phyloP scores from a whole-genome alignment of 192 early-diverging fungal genomes.

The Funneliformis geosporum region DNA sequence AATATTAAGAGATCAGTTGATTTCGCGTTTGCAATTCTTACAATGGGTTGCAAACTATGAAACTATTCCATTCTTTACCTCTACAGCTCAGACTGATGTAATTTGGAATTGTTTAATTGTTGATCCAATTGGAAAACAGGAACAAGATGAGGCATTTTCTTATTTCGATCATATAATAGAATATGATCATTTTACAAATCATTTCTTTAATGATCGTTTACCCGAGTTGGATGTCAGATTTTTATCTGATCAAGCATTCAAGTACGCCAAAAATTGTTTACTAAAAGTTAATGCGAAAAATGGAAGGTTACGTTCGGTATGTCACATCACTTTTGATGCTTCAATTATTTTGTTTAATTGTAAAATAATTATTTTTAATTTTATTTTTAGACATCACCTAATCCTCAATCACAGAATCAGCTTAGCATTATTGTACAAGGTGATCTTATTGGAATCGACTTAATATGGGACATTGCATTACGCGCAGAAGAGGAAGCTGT shows the following conservation, averaged over 20 bases:
- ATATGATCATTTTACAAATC: conserved; percentile 38
- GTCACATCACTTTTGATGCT: not conserved
- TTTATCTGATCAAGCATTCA: conserved; percentile 42
- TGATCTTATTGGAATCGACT: conserved; percentile 44
- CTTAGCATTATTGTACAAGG: conserved; percentile 33
- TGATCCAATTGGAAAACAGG: conserved; percentile 43
- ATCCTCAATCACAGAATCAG: conserved; percentile 18
- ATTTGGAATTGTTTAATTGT: conserved; percentile 48
- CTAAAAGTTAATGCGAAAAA: conserved; percentile 43
- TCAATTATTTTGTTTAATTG: not conserved
- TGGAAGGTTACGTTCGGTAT: conserved; percentile 36
- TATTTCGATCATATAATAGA: conserved; percentile 44
- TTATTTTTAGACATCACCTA: not conserved
- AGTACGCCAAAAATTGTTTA: conserved; percentile 44
- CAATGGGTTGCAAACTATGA: conserved; percentile 38
- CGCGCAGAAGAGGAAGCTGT: conserved; percentile 39
- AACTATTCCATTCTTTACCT: conserved; percentile 38
- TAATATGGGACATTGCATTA: conserved; percentile 51
- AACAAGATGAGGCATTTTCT: conserved; percentile 47
- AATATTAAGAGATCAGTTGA: conserved; percentile 29
- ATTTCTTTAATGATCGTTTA: conserved; percentile 43
- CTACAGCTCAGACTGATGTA: conserved; percentile 41
- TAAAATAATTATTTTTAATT: not conserved
- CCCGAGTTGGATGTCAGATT: conserved; percentile 41
- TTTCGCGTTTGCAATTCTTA: conserved; percentile 39